These are phyloP conservation scores for Dalechampia spathulata DNA, from an alignment of 441 rosid genomes.

Conservation along the genomic window DNA sequence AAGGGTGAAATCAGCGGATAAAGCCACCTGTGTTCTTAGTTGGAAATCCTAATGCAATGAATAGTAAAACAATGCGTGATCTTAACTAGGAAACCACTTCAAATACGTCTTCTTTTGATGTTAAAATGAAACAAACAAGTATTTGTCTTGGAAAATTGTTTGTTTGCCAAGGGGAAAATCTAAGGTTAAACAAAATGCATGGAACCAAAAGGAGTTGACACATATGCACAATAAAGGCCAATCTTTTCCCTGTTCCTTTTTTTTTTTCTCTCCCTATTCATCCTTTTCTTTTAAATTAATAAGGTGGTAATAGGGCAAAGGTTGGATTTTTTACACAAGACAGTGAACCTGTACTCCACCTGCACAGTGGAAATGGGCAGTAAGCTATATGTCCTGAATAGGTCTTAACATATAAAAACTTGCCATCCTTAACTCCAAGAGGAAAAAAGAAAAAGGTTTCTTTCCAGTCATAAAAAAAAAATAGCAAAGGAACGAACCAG, in stretches of 20 bases:
- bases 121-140: background rate
- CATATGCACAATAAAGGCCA: too few relatives aligned
- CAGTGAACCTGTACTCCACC: constrained; percentile 43
- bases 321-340: constrained; percentile 22
- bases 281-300: constrained; percentile 5
- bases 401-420: constrained; percentile 13
- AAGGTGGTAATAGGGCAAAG: constrained; percentile 11
- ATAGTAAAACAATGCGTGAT: background rate
- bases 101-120: background rate
- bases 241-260: too few relatives aligned
- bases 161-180: background rate
- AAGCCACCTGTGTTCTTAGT: constrained; percentile 9
- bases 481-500: constrained; percentile 20
- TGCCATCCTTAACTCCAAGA: background rate
- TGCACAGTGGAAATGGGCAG: constrained; percentile 43
- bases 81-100: background rate
- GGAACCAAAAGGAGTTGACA: background rate
- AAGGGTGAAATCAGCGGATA: constrained; percentile 6
- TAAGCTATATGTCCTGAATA: constrained; percentile 23
- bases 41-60: background rate
- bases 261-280: background rate
- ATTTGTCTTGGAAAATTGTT: background rate
- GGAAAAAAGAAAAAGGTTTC: background rate
- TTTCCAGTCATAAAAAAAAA: background rate
- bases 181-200: too few relatives aligned